These are phyloP conservation scores for Penicillium glabrum DNA, from an alignment of 2,329 filamentous ascomycete genomes.

Conservation along the genomic window DNA sequence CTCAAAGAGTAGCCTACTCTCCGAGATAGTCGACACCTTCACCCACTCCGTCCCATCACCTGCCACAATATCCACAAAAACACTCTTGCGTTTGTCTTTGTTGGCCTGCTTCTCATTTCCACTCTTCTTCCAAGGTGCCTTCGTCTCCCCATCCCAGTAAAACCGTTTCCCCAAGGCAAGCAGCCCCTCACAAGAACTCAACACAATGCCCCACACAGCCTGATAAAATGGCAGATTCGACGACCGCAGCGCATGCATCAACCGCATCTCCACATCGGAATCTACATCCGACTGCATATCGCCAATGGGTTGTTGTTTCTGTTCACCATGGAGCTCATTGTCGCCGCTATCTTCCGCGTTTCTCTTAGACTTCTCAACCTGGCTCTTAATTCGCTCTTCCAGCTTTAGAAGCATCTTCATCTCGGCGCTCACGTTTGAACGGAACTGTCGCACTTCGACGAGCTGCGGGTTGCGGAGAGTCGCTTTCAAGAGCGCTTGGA, in stretches of 20 bases:
- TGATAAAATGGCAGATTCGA: constrained; percentile 67
- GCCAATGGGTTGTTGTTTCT: neutral
- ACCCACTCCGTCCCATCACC: constrained; percentile 65
- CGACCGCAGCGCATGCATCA: constrained; percentile 60
- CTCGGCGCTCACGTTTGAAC: constrained; percentile 49
- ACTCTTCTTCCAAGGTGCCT: neutral
- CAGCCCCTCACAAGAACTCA: constrained; percentile 54
- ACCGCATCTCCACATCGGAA: constrained; percentile 30
- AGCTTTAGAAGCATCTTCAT: constrained; percentile 50
- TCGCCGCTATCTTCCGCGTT: neutral
- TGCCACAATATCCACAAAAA: constrained; percentile 64
- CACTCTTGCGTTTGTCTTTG: constrained; percentile 49
- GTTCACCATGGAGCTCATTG: neutral
- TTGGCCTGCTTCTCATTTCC: constrained; percentile 26
- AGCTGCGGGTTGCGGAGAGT: constrained; percentile 45
- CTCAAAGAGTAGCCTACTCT: constrained; percentile 65
- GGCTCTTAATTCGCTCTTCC: constrained; percentile 22
- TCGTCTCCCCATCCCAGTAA: constrained; percentile 43
- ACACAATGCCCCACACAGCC: constrained; percentile 63
- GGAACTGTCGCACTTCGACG: constrained; percentile 53
- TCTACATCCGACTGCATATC: constrained; percentile 14
- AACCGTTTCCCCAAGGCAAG: constrained; percentile 59
- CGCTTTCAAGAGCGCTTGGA: constrained; percentile 43
- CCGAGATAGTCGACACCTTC: constrained; percentile 66
- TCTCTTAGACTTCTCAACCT: neutral